phyloP scores from a whole-genome alignment of 176 grass and related monocot genomes.

The Aechmea fasciata region DNA sequence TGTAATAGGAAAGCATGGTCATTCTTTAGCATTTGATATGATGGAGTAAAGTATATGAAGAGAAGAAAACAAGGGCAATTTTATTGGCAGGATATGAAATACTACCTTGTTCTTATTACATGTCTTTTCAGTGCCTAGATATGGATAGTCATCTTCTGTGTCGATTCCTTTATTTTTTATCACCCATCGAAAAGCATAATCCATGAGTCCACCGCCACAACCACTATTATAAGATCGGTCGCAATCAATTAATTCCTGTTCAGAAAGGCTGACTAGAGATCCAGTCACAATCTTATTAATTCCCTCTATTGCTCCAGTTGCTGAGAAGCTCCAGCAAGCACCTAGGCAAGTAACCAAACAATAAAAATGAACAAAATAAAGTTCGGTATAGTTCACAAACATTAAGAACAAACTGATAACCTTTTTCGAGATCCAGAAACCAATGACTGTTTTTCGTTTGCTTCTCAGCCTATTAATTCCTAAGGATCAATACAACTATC shows the following conservation, averaged over 20 bases:
- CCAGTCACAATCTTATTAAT: slow-evolving; percentile 87
- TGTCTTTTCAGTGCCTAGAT: slow-evolving; percentile 38
- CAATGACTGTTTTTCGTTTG: too few species aligned
- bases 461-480: too few species aligned
- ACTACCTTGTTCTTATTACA: slow-evolving; percentile 83
- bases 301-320: slow-evolving; percentile 92
- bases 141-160: slow-evolving; percentile 86
- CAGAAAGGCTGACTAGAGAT: slow-evolving; percentile 74
- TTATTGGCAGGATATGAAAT: neutral
- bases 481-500: neutral
- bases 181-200: slow-evolving; percentile 78
- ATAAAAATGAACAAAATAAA: neutral
- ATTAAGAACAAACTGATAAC: neutral
- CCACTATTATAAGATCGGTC: slow-evolving; percentile 71
- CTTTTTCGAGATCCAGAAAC: neutral
- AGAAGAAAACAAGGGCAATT: neutral
- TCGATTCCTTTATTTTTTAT: slow-evolving; percentile 82
- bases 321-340: slow-evolving; percentile 94
- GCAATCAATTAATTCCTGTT: slow-evolving; percentile 85
- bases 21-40: neutral
- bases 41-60: neutral
- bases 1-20: slow-evolving; percentile 24
- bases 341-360: slow-evolving; percentile 34
- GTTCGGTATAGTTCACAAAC: neutral
- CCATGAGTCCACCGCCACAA: slow-evolving; percentile 83